Base-by-base conservation (phyloP, 768 basidiomycete species). In the Guyanaporus albipodus region DNA sequence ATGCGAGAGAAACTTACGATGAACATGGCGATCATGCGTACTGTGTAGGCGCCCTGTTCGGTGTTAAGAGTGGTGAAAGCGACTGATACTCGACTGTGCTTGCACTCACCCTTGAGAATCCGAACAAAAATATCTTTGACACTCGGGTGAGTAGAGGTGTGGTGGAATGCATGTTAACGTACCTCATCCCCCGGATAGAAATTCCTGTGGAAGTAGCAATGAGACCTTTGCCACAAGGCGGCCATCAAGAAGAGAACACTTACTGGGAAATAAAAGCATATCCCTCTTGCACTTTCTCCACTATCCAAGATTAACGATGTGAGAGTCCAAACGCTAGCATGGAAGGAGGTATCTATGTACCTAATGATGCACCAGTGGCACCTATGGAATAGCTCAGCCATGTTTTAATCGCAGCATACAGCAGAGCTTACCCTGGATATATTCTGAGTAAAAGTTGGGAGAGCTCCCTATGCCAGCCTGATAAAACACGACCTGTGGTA, bases 201-300 rank as follows among this genome's bases (percentile, higher is more conserved):
- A 53, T 88, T 88, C 52, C 85, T 88, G 50, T 33, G 32, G 12
- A 31, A 2, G 19, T 42, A 46, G 19, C 27, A 34, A 37, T 44
- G n/a, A 31, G 18, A 41, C 14, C 8, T 18, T 15, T 38, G 18
- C 17, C 5, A 7, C n/a, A 23, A 21, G 24, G 44, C 4, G 27
- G 10, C 14, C 17, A 34, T 21, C 19, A 37, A 26, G 21, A n/a
- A 47, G 21, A 19, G 4, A 37, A 14, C 14, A 69, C 85, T 63
- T 56, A 87, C 85, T 88, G 83, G 18, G 86, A 78, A 55, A 88
- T 82, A 58, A 88, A 88, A n/a, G 77, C 82, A 66, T 87, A 86
- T 27, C 80, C 85, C 53, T 87, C 84, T 65, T 87, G 81, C 3
- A 88, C 82, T 57, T 88, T 87, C 47, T 82, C 81, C 32, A 68